Base-by-base conservation (phyloP, 495 filamentous ascomycete genomes). In the Xylaria bambusicola region DNA sequence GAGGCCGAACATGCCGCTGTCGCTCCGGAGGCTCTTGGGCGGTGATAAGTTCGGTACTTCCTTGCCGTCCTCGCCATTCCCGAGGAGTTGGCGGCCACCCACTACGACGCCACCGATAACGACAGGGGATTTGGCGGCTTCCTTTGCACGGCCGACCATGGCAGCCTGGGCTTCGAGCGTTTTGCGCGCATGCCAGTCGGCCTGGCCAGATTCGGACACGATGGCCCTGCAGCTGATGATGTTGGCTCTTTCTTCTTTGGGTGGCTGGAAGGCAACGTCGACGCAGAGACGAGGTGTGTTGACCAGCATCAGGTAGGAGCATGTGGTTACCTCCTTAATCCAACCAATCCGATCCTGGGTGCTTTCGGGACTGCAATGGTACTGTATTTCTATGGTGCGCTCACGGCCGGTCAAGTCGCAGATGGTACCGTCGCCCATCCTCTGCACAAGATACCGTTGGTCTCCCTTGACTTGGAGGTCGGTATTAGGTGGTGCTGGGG, bases 241-340 rank as follows among this genome's bases (percentile, higher is more conserved):
- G 67, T 96, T 85, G 6, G 91, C 86, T 52, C 86, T 85, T 58
- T 88, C 88, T 52, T 90, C 85, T 57, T 92, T 88, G 1, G 92
- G 91, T 8, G 93, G 92, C 38, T 90, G 79, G 73, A 98, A 98
- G 6, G 93, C 93, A 21, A 92, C 86, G 62, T 98, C 94, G 68
- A 89, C 87, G 73, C 94, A 98, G 44, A 98, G 84, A 1, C 93
- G 85, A 2, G 94, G 91, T 0, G 94, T 98, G 69, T 97, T 89
- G 51, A 98, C 85, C 1, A 96, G 84, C 91, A 98, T 96, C 41
- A 97, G 75, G 63, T 98, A 98, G 21, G 90, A 87, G 75, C 94
- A 98, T 8, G 92, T 97, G 8, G 87, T 88, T 4, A 96, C 81
- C 69, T 98, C 94, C 68, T 98, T 98, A 76, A 98, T 95, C 83